Evolutionary conservation across 371 early-diverging fungal species (phyloP), one percentile per base, ranked within the genome.

Genomic region (Mucor indicus): DNA sequence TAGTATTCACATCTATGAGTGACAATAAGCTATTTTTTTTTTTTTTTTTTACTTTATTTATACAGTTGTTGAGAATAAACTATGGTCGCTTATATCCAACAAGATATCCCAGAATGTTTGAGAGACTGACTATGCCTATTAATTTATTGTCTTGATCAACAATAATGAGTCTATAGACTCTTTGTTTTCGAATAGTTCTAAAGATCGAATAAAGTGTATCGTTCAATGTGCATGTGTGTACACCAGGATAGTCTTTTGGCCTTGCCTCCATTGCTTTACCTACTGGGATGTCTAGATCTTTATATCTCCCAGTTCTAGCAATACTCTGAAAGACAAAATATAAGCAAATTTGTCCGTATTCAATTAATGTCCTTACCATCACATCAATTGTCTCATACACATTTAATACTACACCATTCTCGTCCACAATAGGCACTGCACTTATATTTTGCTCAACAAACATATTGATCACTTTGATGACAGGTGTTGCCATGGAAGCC

Each of bases 361-460:
- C 13, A 17, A 4, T n/a, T 16, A 33, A 33, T 9, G 15, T n/a
- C n/a, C n/a, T n/a, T 80, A 93, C 89, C 83, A 95, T 85, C 22
- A 95, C 90, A 73, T 98, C 98, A 16, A 91, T 89, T 27, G 92
- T 89, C 61, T 93, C 95, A 67, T 92, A 96, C 31, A 95, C 95
- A 60, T 98, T 94, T 27, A 96, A 53, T 9, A 97, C 90, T 0
- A 80, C 78, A 23, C 79, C 87, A 44, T 90, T 67, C 19, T 89
- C 84, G 72, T 95, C 96, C 2, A 96, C 81, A 50, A 97, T 89
- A 1, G 96, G 96, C 1, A 97, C 86, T 2, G 94, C 89, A 3
- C 96, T 94, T 20, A 97, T 88, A 62, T 80, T 79, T 39, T 84
- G 74, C 29, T 87, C 85, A 15, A 93, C 89, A 81, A 97, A 93